phyloP scores from a whole-genome alignment of 306 rosid species.

The Cyclanthera cordifolia region DNA sequence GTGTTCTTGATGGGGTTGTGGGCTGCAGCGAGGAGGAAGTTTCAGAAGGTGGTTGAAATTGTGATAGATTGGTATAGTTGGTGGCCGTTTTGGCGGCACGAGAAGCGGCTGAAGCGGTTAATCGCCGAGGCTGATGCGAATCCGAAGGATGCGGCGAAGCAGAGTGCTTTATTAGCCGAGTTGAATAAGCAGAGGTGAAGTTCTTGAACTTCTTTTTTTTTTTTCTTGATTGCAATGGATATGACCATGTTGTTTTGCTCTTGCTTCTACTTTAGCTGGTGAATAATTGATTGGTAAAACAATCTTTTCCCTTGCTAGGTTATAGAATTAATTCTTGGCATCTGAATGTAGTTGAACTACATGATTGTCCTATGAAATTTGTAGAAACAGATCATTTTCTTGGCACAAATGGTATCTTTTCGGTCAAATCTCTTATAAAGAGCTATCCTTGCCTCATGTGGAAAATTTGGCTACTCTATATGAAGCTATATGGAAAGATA shows the following conservation, averaged over 20 bases:
- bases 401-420: too few species aligned
- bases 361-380: neutral
- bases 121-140: slow-evolving; percentile 68
- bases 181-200: slow-evolving; percentile 82
- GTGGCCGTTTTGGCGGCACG: slow-evolving; percentile 94
- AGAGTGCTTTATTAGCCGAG: slow-evolving; percentile 68
- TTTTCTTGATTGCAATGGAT: neutral
- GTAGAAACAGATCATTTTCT: too few species aligned
- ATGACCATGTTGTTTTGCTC: too few species aligned
- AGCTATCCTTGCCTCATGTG: too few species aligned
- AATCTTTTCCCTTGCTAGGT: neutral
- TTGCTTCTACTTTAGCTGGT: too few species aligned
- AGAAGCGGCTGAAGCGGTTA: slow-evolving; percentile 61
- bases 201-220: neutral
- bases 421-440: too few species aligned
- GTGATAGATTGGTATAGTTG: slow-evolving; percentile 41
- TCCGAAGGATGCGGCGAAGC: slow-evolving; percentile 59
- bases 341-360: neutral
- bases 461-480: too few species aligned
- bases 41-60: slow-evolving; percentile 28
- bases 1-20: slow-evolving; percentile 67
- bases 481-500: too few species aligned
- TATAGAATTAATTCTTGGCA: neutral
- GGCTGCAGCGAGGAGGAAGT: slow-evolving; percentile 29
- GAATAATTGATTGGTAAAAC: too few species aligned